Conservation (phyloP, 345 rosid species). For the Ceriops tagal region DNA sequence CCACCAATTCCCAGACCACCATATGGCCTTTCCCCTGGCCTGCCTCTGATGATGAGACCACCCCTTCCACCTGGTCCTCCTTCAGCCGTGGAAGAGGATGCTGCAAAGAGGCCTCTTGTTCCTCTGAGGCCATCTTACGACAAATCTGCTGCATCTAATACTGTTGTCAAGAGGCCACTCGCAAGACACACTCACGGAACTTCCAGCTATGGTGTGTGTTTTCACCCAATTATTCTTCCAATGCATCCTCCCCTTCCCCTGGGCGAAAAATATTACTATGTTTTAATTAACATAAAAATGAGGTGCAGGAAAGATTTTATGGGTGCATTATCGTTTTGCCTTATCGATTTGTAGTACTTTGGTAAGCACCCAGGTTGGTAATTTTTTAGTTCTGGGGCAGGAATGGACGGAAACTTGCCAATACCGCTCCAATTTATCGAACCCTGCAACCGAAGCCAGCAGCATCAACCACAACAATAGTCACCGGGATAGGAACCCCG, state of each 20-base stretch:
- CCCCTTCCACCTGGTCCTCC: conserved; percentile 98
- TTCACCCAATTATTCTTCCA: background rate
- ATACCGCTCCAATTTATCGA: background rate
- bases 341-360: too few species aligned
- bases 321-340: too few species aligned
- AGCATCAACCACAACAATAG: conserved; percentile 11
- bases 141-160: conserved; percentile 86
- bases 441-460: conserved; percentile 39
- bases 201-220: conserved; percentile 75
- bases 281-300: too few species aligned
- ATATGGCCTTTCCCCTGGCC: conserved; percentile 81
- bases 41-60: conserved; percentile 90
- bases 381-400: background rate
- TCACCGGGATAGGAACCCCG: conserved; percentile 38
- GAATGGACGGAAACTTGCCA: background rate
- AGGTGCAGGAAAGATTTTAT: too few species aligned
- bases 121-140: conserved; percentile 86
- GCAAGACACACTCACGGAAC: conserved; percentile 94
- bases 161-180: conserved; percentile 92
- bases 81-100: conserved; percentile 48
- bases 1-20: conserved; percentile 79
- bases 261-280: background rate
- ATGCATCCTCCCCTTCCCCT: background rate
- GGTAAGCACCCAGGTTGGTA: background rate
- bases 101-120: conserved; percentile 43